Evolutionary conservation across 129 eudicot genomes (phyloP).

Genomic region (Centella asiatica): DNA sequence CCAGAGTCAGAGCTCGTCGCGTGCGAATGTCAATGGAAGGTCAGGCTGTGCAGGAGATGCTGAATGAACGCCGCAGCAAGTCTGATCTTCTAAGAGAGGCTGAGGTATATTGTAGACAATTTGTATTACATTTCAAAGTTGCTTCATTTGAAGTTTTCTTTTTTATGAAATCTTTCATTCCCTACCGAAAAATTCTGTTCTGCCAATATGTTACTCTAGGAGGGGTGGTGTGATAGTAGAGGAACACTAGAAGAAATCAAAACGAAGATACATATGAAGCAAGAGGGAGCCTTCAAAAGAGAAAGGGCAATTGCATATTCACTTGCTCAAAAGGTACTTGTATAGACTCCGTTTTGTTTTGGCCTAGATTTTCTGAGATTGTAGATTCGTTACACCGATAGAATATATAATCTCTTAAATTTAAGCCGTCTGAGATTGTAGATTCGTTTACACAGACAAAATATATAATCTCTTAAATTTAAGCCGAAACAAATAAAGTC

Average conservation of each 20-base stretch:
- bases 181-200: too few relatives aligned
- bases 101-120: conserved; percentile 63
- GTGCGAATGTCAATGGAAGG: conserved; percentile 96
- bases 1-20: conserved; percentile 87
- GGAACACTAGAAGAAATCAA: conserved; percentile 72
- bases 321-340: conserved; percentile 73
- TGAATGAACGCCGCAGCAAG: conserved; percentile 58
- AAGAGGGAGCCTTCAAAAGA: conserved; percentile 88
- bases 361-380: background rate
- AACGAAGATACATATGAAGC: conserved; percentile 84
- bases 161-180: too few relatives aligned
- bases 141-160: background rate
- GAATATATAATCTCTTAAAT: background rate
- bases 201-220: too few relatives aligned
- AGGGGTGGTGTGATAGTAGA: conserved; percentile 93
- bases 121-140: background rate
- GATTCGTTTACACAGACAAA: too few relatives aligned
- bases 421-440: conserved; percentile 19
- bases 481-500: too few relatives aligned
- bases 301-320: conserved; percentile 91
- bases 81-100: conserved; percentile 68
- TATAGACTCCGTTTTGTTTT: too few relatives aligned
- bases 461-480: too few relatives aligned
- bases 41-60: conserved; percentile 79
- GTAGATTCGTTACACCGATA: background rate